phyloP scores from a whole-genome alignment of 2,329 filamentous ascomycete genomes.

The Teratosphaeria nubilosa region DNA sequence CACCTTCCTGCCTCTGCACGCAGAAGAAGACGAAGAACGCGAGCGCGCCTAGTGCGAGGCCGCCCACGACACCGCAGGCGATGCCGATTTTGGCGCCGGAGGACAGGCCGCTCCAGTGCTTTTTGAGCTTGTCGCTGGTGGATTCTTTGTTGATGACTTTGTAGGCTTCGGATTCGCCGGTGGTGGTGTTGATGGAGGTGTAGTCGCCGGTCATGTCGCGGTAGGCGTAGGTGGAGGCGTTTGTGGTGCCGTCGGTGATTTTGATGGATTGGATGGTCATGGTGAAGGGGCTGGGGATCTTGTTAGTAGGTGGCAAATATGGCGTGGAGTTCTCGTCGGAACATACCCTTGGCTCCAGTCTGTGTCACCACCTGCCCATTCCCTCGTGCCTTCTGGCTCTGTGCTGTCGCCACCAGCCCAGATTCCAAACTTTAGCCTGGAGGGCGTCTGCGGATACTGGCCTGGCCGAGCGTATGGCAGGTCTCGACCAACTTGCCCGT shows the following conservation, averaged over 20 bases:
- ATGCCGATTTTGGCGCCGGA: constrained; percentile 41
- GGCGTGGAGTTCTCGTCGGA: neutral
- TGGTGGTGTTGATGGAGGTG: constrained; percentile 36
- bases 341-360: constrained; percentile 24
- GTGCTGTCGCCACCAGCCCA: constrained; percentile 87
- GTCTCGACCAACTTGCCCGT: constrained; percentile 56
- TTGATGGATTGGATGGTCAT: constrained; percentile 27
- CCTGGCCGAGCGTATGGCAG: constrained; percentile 33
- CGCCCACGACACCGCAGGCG: constrained; percentile 34
- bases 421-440: constrained; percentile 57
- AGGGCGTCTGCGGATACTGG: constrained; percentile 63
- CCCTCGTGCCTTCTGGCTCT: constrained; percentile 35
- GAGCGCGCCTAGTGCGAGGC: constrained; percentile 25
- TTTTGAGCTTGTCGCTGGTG: constrained; percentile 32
- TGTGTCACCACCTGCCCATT: constrained; percentile 28
- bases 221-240: constrained; percentile 30
- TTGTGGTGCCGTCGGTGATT: constrained; percentile 24
- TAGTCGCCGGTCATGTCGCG: constrained; percentile 29
- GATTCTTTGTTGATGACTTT: constrained; percentile 29
- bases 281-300: constrained; percentile 20
- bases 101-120: constrained; percentile 34
- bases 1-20: constrained; percentile 40
- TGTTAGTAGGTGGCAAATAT: neutral
- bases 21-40: constrained; percentile 37
- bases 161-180: constrained; percentile 21